Evolutionary conservation across 1,284 basidiomycete genomes (phyloP).

Genomic region (Naganishia liquefaciens): DNA sequence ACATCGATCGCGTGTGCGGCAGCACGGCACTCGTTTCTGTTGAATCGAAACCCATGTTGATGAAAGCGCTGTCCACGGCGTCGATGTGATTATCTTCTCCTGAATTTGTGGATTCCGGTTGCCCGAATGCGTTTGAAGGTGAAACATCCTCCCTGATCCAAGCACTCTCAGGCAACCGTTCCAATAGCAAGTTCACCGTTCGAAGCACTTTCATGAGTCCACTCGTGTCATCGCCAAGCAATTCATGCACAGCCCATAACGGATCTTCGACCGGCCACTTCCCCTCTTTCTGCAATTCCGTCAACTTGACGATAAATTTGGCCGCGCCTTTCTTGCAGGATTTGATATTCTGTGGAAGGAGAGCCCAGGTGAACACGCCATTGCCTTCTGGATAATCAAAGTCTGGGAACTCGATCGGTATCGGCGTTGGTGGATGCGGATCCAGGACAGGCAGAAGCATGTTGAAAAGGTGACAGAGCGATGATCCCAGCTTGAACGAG

Average conservation of each 20-base stretch:
- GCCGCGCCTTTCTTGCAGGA: slow-evolving; percentile 65
- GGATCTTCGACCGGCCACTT: slow-evolving; percentile 56
- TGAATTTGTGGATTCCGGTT: slow-evolving; percentile 43
- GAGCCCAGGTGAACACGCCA: slow-evolving; percentile 64
- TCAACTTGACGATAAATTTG: slow-evolving; percentile 59
- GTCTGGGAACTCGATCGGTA: slow-evolving; percentile 58
- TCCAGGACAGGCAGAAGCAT: slow-evolving; percentile 68
- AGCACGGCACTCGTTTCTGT: neutral
- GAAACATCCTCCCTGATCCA: slow-evolving; percentile 64
- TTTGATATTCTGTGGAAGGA: slow-evolving; percentile 70
- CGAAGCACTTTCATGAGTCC: slow-evolving; percentile 92
- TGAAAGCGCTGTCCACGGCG: slow-evolving; percentile 22
- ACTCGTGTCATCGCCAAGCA: slow-evolving; percentile 86
- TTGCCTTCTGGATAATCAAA: slow-evolving; percentile 63
- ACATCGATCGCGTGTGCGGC: slow-evolving; percentile 5
- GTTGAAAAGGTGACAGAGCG: slow-evolving; percentile 94
- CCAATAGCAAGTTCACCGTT: slow-evolving; percentile 84
- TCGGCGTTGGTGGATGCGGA: slow-evolving; percentile 50
- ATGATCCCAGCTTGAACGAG: slow-evolving; percentile 85
- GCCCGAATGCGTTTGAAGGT: slow-evolving; percentile 61
- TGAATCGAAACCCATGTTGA: neutral
- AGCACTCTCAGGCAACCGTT: slow-evolving; percentile 72
- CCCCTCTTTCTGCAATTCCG: slow-evolving; percentile 53
- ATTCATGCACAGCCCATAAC: slow-evolving; percentile 65
- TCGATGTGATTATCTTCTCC: neutral